Conservation (phyloP, 1,284 basidiomycete genomes). For the Cronartium quercuum region DNA sequence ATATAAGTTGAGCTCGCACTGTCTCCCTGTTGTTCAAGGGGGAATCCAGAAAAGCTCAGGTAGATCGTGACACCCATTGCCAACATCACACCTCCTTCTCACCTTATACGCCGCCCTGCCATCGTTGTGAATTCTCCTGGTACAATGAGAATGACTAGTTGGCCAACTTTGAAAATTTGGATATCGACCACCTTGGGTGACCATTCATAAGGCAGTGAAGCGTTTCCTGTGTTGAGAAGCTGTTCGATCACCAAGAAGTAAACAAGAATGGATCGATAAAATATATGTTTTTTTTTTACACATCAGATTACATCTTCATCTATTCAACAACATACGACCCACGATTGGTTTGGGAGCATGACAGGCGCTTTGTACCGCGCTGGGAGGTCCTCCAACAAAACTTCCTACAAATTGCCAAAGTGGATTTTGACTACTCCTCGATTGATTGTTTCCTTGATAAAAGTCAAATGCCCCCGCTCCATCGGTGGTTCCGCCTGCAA, state of each 20-base stretch:
- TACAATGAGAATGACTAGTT: slow-evolving; percentile 68
- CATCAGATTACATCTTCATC: too few species aligned
- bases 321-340: slow-evolving; percentile 49
- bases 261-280: background rate
- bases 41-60: background rate
- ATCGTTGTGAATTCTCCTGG: slow-evolving; percentile 64
- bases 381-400: slow-evolving; percentile 61
- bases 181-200: slow-evolving; percentile 67
- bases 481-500: slow-evolving; percentile 73
- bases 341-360: slow-evolving; percentile 75
- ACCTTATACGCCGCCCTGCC: slow-evolving; percentile 55
- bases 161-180: slow-evolving; percentile 71
- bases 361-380: slow-evolving; percentile 61
- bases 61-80: background rate
- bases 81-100: slow-evolving; percentile 19
- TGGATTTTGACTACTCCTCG: slow-evolving; percentile 58
- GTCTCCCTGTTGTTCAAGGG: slow-evolving; percentile 53
- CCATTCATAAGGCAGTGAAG: slow-evolving; percentile 63
- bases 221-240: slow-evolving; percentile 44
- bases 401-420: slow-evolving; percentile 67
- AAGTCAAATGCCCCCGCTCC: slow-evolving; percentile 77
- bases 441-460: slow-evolving; percentile 66
- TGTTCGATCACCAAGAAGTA: background rate
- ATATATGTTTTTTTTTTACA: background rate
- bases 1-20: slow-evolving; percentile 60